Evolutionary conservation across 495 filamentous ascomycete genomes (phyloP), one percentile per base, ranked within the genome.

Genomic region (Massariosphaeria phaeospora): DNA sequence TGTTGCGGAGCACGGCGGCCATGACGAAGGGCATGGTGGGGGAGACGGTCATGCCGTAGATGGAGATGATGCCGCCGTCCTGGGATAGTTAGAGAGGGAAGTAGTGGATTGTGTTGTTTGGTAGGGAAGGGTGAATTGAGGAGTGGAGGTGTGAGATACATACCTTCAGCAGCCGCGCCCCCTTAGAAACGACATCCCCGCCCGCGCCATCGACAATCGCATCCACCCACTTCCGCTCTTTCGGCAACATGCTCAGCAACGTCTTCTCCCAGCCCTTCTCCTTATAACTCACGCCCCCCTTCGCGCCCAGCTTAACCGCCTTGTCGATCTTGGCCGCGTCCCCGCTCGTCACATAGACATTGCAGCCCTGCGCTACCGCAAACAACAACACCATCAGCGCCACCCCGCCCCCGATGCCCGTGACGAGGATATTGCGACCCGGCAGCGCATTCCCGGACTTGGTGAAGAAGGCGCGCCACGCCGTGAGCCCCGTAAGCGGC

Each of bases 401-500:
- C 12, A 73, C 71, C 20, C 71, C 71, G 3, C 71, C 71, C 11
- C 71, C 71, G 64, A 73, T 71, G 8, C 71, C 71, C 21, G 71
- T 73, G 18, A 73, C 57, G 48, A 73, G 39, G 2, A 73, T 62
- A 48, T 71, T 73, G 29, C 57, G 44, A 11, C 71, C 71, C 3
- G 62, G 54, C 63, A 54, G 58, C 63, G 67, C 70, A 56, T 69
- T 67, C 23, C 59, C 62, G 3, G 47, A 55, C 64, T 73, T 96
- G 1, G 75, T 84, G 18, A 90, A 77, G 47, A 90, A 70, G 0
- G 91, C 90, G 29, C 91, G 73, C 86, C 87, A 96, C 10, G 75
- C 91, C n/a, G 91, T 96, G 59, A 95, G 64, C 0, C 89, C 91
- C 0, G 84, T 84, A 27, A 95, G 67, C 1, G 90, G 89, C 26